Conservation (phyloP, 257 asterid genomes). For the Plectranthus barbatus region DNA sequence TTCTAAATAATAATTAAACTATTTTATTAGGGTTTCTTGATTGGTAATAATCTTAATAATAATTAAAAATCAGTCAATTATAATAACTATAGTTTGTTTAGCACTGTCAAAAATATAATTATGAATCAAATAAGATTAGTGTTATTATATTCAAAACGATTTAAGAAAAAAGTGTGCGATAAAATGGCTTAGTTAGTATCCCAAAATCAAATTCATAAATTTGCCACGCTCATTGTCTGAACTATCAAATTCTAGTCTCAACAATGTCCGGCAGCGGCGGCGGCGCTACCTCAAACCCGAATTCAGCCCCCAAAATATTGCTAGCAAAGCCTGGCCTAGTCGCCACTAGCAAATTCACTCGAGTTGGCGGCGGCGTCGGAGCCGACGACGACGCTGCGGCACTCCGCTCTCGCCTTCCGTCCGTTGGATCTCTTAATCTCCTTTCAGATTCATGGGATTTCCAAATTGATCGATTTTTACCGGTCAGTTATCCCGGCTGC, state of each 20-base stretch:
- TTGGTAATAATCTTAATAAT: too few species aligned
- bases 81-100: too few species aligned
- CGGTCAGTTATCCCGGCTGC: slow-evolving; percentile 27
- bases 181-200: too few species aligned
- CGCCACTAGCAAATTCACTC: slow-evolving; percentile 51
- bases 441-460: slow-evolving; percentile 86
- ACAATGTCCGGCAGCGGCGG: slow-evolving; percentile 37
- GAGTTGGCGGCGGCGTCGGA: slow-evolving; percentile 43
- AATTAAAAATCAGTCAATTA: too few species aligned
- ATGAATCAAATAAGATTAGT: too few species aligned
- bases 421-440: slow-evolving; percentile 79
- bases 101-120: not conserved
- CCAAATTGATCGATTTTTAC: slow-evolving; percentile 72
- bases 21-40: too few species aligned
- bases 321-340: slow-evolving; percentile 90
- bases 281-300: slow-evolving; percentile 29
- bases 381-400: slow-evolving; percentile 67
- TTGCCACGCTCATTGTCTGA: not conserved
- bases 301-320: slow-evolving; percentile 69
- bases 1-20: too few species aligned
- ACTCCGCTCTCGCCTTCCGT: slow-evolving; percentile 71
- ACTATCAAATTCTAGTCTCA: not conserved
- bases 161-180: too few species aligned
- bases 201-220: not conserved
- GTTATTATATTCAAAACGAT: too few species aligned